phyloP scores from a whole-genome alignment of 1,284 basidiomycete species.

The Cryptococcus hybrid region DNA sequence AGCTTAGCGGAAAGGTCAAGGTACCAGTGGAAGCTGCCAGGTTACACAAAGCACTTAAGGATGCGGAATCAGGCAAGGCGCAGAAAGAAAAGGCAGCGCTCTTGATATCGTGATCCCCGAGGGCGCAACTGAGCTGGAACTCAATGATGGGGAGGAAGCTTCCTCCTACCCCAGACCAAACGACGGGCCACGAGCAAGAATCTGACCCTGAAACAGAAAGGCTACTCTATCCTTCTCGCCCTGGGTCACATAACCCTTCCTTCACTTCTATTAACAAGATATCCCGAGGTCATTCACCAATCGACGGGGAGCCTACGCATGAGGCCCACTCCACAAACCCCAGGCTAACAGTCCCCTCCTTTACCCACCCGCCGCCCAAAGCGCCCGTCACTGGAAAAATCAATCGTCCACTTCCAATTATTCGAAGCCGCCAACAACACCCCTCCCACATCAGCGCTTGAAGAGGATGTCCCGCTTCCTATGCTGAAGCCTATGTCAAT shows the following conservation, averaged over 20 bases:
- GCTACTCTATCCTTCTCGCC: constrained; percentile 12
- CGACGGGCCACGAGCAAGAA: constrained; percentile 43
- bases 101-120: constrained; percentile 40
- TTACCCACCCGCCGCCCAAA: constrained; percentile 10
- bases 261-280: background rate
- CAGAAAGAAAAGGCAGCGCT: constrained; percentile 47
- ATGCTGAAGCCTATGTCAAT: background rate
- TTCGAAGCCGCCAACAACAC: constrained; percentile 5
- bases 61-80: constrained; percentile 56
- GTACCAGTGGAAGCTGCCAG: constrained; percentile 51
- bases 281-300: too few species aligned
- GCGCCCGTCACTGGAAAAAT: constrained; percentile 11
- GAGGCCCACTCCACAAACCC: background rate
- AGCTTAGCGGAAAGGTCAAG: constrained; percentile 51
- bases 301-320: background rate
- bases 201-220: constrained; percentile 40
- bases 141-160: constrained; percentile 50
- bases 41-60: constrained; percentile 52
- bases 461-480: background rate
- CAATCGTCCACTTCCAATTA: constrained; percentile 22
- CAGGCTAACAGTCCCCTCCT: constrained; percentile 2
- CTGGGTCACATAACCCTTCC: constrained; percentile 12
- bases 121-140: constrained; percentile 12
- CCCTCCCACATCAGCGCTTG: background rate
- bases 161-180: constrained; percentile 51